Evolutionary conservation across 179 eudicot genomes (phyloP), one percentile per base, ranked within the genome.

Genomic region (Sideroxylon spinosum): DNA sequence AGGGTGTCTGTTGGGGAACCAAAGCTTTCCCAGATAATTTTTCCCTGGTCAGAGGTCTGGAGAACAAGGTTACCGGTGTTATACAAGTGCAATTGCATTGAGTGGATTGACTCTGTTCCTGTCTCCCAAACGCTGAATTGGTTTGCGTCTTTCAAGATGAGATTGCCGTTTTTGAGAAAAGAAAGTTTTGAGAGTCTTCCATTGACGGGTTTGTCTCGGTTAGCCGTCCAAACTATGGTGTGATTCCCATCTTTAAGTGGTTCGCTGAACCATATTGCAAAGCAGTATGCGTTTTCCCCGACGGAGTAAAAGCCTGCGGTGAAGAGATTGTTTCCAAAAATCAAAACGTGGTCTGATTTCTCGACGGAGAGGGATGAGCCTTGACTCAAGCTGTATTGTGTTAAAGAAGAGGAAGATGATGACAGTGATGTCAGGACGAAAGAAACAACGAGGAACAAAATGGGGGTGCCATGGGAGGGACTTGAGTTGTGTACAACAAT

Each of bases 1-100:
- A 86, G 83, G 0, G 89, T 86, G 26, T 86, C 71, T 1, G 87
- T 81, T 1, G 86, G 89, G 2, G 74, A 86, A 66, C 78, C 78
- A 64, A 84, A 86, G 46, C 89, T 86, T 77, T 84, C 85, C 89
- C 89, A 86, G 4, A 82, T 63, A 28, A 9, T 53, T 13, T 14
- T 0, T 3, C 29, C 26, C 1, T 52, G 0, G 14, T 75, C 61
- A 5, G 37, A 32, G 48, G n/a, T 20, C 1, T 0, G 19, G 17
- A 84, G 80, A 26, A 78, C 69, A 68, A 84, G 86, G 55, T 84
- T 81, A 19, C 86, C 86, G n/a, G 23, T 75, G 16, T 78, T 65
- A 5, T 75, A 26, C 26, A 84, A 79, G 12, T 32, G 23, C n/a
- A 75, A 49, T 23, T 71, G 13, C 10, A 28, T 48, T 2, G 23